Base-by-base conservation (phyloP, 495 filamentous ascomycete genomes). In the Talaromyces ruber region DNA sequence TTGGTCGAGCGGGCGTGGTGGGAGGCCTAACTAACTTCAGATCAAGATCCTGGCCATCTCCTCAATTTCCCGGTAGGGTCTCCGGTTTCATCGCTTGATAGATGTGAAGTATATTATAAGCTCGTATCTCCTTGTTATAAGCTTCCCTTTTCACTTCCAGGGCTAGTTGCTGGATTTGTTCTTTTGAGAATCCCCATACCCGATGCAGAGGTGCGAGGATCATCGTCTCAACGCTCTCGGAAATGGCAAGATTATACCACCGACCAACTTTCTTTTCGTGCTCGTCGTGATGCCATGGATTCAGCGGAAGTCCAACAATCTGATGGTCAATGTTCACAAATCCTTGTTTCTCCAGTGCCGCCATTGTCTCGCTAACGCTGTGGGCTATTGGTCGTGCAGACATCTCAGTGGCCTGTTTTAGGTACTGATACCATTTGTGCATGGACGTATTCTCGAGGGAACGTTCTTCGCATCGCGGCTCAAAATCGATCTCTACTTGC, bases 401-500 rank as follows among this genome's bases (percentile, higher is more conserved):
- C 9, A 81, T 74, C 43, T 82, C 78, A 37, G 91, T 94, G n/a
- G 90, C 88, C 59, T 86, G 80, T 53, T 85, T 75, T 25, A 97
- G 66, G 63, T 82, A 83, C 11, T 82, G 72, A 63, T 88, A 88
- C 93, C 92, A 97, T 64, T 82, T 63, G 65, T 72, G 59, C 85
- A 75, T 32, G 70, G 73, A 59, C 74, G 82, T 53, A 79, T 75
- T 60, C 67, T 45, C 83, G 72, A 67, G 85, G 62, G 70, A 83
- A n/a, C 83, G 81, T 66, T 92, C 88, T 61, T 93, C 89, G 63
- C 85, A 89, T 26, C 85, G 88, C n/a, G 90, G 91, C 25, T 82
- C 75, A 55, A 89, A 85, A 70, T 98, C 92, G 32, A 98, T 89
- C 69, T 98, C 93, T n/a, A 96, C 85, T 60, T 97, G 92, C 72